Evolutionary conservation across 768 basidiomycete genomes (phyloP).

Genomic region (Collybia mongolica): DNA sequence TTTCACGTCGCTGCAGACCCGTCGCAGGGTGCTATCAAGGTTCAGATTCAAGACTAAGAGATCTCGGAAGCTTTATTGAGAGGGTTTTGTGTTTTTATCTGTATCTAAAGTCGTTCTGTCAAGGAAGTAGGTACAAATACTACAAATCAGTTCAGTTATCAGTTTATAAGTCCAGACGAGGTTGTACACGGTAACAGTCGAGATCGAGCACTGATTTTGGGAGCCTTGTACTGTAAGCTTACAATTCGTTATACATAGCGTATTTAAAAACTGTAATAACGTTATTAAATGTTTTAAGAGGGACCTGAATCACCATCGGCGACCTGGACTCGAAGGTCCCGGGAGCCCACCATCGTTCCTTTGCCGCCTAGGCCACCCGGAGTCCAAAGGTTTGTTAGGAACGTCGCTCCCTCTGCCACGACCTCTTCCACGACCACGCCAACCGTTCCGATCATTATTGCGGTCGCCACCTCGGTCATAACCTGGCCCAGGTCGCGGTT

Average conservation of each 20-base stretch:
- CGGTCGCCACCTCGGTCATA: conserved; percentile 7
- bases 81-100: neutral
- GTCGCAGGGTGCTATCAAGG: conserved; percentile 66
- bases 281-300: neutral
- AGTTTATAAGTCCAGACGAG: neutral
- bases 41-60: conserved; percentile 57
- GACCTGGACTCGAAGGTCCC: conserved; percentile 19
- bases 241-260: neutral
- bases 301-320: conserved; percentile 6
- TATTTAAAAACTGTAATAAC: conserved; percentile 1
- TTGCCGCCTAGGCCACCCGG: conserved; percentile 54
- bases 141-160: neutral
- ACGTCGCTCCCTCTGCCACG: conserved; percentile 29
- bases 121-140: neutral
- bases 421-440: conserved; percentile 34
- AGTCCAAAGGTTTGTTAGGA: conserved; percentile 44
- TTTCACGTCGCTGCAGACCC: conserved; percentile 78
- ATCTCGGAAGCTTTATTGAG: neutral
- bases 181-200: no score
- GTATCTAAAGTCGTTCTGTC: neutral
- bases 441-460: conserved; percentile 7
- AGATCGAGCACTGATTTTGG: no score
- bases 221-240: no score
- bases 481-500: conserved; percentile 26
- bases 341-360: conserved; percentile 24